These are phyloP conservation scores for Acer campestre DNA, from an alignment of 345 rosid species.

Conservation along the genomic window DNA sequence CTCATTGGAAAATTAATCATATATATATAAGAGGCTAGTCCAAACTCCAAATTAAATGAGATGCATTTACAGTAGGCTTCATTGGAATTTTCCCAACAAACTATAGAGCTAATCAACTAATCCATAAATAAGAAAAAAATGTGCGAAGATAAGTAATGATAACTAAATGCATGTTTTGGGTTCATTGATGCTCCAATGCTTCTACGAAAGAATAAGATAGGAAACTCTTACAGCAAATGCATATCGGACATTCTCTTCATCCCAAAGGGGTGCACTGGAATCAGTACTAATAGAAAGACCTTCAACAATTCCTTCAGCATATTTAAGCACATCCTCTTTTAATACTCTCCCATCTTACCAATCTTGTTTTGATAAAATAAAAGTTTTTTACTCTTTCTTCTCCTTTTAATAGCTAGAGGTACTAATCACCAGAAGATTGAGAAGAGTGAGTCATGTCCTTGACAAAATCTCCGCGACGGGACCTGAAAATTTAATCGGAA, in stretches of 20 bases:
- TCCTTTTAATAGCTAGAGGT: too few relatives aligned
- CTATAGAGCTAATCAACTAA: neutral
- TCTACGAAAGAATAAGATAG: too few relatives aligned
- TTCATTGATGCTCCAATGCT: too few relatives aligned
- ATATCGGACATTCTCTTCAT: constrained; percentile 23
- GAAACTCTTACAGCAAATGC: constrained; percentile 37
- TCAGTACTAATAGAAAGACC: too few relatives aligned
- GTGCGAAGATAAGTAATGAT: too few relatives aligned
- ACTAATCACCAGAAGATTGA: neutral
- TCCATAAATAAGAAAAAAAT: neutral
- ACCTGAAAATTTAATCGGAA: constrained; percentile 5
- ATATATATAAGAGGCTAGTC: neutral
- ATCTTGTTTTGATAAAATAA: constrained; percentile 8
- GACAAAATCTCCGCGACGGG: neutral
- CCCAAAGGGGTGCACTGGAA: constrained; percentile 2
- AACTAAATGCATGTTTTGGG: too few relatives aligned
- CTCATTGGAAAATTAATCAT: too few relatives aligned
- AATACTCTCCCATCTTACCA: constrained; percentile 77
- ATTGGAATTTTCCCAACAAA: constrained; percentile 4
- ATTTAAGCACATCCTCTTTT: constrained; percentile 75
- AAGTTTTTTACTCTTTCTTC: too few relatives aligned
- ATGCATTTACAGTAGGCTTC: neutral
- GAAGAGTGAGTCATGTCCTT: neutral
- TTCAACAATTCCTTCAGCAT: constrained; percentile 19
- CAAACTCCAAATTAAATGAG: neutral